These are phyloP conservation scores for Claviceps sp. DNA, from an alignment of 2,329 filamentous ascomycete genomes.

Conservation along the genomic window DNA sequence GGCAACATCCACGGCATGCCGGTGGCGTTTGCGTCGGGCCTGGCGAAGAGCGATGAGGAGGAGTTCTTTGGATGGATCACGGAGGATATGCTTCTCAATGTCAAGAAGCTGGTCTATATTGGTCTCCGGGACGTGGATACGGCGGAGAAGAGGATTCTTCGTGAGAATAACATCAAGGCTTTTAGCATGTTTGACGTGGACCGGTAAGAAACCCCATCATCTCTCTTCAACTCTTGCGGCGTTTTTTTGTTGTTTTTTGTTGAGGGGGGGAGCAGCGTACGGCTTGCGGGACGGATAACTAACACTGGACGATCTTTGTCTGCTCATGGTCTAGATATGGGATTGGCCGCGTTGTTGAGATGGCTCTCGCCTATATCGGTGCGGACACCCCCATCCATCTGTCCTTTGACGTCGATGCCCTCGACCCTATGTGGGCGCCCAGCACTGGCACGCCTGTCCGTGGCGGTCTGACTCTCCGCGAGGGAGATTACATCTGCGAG, in stretches of 20 bases:
- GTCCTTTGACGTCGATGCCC: constrained; percentile 90
- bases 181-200: constrained; percentile 99
- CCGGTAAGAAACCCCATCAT: constrained; percentile 35
- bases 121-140: constrained; percentile 83
- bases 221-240: no score
- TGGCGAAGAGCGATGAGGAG: constrained; percentile 61
- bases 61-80: constrained; percentile 85
- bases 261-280: not conserved
- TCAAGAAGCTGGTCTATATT: constrained; percentile 91
- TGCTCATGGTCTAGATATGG: constrained; percentile 47
- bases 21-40: constrained; percentile 76
- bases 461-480: constrained; percentile 81
- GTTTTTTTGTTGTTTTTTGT: not conserved
- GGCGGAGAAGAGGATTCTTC: constrained; percentile 86
- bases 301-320: no score
- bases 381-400: constrained; percentile 91
- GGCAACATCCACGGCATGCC: constrained; percentile 99
- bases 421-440: constrained; percentile 92
- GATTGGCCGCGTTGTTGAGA: constrained; percentile 91
- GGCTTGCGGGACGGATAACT: no score
- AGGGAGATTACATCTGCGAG: constrained; percentile 95
- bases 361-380: constrained; percentile 95
- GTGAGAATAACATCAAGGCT: constrained; percentile 81
- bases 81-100: constrained; percentile 53
- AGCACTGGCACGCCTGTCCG: constrained; percentile 91